A percentile compares a stretch with the other conserved stretches of the same genome.
These are phyloP conservation scores for Juglanconis sp. DNA, from an alignment of 2,329 filamentous ascomycete genomes.

Conservation along the genomic window DNA sequence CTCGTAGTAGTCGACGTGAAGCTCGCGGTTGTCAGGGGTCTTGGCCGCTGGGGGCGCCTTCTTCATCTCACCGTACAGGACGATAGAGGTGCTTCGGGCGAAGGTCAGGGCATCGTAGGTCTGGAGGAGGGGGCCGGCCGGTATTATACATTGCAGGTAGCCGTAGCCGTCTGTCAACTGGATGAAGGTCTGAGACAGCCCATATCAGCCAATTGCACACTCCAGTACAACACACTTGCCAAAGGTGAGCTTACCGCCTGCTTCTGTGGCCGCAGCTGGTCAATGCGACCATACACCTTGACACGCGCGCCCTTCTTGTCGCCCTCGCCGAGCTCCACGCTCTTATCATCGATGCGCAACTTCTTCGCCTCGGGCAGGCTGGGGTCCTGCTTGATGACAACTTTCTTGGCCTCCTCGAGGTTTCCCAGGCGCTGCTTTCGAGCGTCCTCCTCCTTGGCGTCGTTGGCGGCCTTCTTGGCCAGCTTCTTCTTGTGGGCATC, in stretches of 20 bases:
- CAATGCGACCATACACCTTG: constrained; percentile 77
- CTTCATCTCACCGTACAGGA: constrained; percentile 78
- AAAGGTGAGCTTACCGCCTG: constrained; percentile 54
- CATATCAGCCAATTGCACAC: not conserved
- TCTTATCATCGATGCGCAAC: constrained; percentile 73
- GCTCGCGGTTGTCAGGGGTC: constrained; percentile 79
- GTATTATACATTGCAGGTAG: constrained; percentile 79
- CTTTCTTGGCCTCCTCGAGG: constrained; percentile 79
- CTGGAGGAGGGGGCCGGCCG: constrained; percentile 73
- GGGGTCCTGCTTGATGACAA: constrained; percentile 68
- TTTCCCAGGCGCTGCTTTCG: constrained; percentile 65
- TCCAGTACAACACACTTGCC: too few relatives aligned
- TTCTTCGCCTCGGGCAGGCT: constrained; percentile 70
- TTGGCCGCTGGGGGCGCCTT: constrained; percentile 74
- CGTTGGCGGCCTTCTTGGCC: constrained; percentile 70
- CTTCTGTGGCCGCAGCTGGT: constrained; percentile 78
- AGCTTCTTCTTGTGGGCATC: constrained; percentile 82
- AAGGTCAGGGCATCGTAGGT: constrained; percentile 89
- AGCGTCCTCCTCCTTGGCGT: constrained; percentile 69
- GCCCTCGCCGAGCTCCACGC: constrained; percentile 57
- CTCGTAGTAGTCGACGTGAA: constrained; percentile 86
- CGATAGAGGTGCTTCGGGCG: constrained; percentile 82
- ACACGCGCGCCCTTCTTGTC: constrained; percentile 68
- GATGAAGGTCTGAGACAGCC: constrained; percentile 54
- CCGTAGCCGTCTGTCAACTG: constrained; percentile 83